Evolutionary conservation across 108 stramenopile genomes (phyloP).

Genomic region (Aurantiochytrium sp.): DNA sequence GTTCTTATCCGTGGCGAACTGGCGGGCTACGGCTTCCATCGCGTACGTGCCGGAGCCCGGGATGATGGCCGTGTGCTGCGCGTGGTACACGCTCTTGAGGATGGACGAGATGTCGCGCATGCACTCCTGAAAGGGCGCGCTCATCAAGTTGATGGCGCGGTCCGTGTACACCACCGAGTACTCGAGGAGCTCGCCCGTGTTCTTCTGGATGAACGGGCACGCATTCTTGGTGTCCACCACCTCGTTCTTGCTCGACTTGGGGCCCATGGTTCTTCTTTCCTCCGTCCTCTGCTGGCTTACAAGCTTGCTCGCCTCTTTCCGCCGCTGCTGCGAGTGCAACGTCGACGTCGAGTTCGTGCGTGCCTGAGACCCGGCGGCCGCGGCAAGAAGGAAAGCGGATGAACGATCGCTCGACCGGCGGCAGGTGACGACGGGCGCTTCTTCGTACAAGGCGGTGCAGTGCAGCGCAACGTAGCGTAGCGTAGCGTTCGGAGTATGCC

Average conservation of each 20-base stretch:
- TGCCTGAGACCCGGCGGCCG: no score
- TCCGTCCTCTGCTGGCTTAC: no score
- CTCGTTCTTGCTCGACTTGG: not conserved
- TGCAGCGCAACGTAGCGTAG: no score
- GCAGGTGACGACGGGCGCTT: no score
- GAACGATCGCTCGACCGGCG: no score
- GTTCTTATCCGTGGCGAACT: conserved; percentile 77
- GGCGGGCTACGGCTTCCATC: conserved; percentile 66
- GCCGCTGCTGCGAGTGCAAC: no score
- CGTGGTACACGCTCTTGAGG: conserved; percentile 73
- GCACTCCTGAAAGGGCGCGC: conserved; percentile 73
- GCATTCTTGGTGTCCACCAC: not conserved
- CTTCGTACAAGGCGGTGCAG: no score
- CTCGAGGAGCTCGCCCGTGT: conserved; percentile 34
- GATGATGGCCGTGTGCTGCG: conserved; percentile 76
- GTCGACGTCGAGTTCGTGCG: no score
- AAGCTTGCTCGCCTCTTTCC: no score
- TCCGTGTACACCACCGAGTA: conserved; percentile 84
- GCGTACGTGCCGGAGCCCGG: conserved; percentile 62
- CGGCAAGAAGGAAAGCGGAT: no score
- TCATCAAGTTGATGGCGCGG: conserved; percentile 78
- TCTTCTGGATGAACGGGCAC: not conserved
- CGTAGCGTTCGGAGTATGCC: no score
- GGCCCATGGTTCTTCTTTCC: no score
- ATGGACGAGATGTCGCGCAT: conserved; percentile 75